Conservation (phyloP, 805 yeast species). For the Geotrichum ghanense region DNA sequence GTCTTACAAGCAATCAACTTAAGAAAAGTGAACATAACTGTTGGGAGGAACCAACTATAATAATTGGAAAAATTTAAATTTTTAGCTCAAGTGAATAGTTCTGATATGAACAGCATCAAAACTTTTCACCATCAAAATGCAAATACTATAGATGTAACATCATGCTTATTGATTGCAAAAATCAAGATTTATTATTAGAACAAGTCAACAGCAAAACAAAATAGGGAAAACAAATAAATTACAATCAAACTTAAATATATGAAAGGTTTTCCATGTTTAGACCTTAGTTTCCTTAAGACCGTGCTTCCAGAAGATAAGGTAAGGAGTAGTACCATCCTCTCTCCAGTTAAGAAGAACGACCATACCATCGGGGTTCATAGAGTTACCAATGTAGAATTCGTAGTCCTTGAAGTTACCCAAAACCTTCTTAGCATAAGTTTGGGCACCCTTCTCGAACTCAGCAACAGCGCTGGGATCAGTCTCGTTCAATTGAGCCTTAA, state of each 20-base stretch:
- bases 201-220: constrained; percentile 6
- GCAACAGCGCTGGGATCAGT: constrained; percentile 76
- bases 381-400: constrained; percentile 99
- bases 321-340: constrained; percentile 98
- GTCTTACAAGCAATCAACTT: too few species aligned
- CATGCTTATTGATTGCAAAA: too few species aligned
- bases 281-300: constrained; percentile 86
- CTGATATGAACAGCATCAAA: too few species aligned
- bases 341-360: constrained; percentile 97
- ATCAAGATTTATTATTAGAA: background rate
- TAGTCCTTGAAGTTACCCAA: constrained; percentile 94
- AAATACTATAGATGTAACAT: too few species aligned
- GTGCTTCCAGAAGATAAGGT: constrained; percentile 97
- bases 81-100: too few species aligned
- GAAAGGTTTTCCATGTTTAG: constrained; percentile 33
- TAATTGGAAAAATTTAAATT: too few species aligned
- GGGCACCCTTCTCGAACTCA: constrained; percentile 95
- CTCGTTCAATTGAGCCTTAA: constrained; percentile 88
- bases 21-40: too few species aligned
- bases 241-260: background rate
- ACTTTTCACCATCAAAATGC: too few species aligned
- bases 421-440: constrained; percentile 91
- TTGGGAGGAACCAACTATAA: too few species aligned
- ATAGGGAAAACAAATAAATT: constrained; percentile 3
- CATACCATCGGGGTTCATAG: constrained; percentile 99